A percentile compares a stretch with the other conserved stretches of the same genome.
These are phyloP conservation scores for Penicillium sp. DNA, from an alignment of 2,329 filamentous ascomycete species.

Conservation along the genomic window DNA sequence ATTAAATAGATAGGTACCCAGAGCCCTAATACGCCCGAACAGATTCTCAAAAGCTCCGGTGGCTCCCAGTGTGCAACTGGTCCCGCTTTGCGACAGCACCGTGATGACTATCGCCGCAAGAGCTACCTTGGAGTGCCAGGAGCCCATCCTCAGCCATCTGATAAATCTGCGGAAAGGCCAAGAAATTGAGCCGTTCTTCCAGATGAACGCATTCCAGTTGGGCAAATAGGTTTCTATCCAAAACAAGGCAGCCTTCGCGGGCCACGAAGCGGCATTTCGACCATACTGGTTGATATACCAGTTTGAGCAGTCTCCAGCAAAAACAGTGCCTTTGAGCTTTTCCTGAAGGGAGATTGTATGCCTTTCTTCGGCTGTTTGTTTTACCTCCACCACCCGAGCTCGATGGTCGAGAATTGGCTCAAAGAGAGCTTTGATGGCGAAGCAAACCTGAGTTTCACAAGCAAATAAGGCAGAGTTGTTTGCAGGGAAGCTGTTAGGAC, in stretches of 20 bases:
- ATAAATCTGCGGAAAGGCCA: too few species aligned
- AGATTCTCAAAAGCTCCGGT: too few species aligned
- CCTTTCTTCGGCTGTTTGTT: conserved; percentile 27
- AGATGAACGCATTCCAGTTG: too few species aligned
- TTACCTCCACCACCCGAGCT: conserved; percentile 29
- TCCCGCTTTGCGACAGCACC: too few species aligned
- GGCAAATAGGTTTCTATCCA: too few species aligned
- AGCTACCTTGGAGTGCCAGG: too few species aligned
- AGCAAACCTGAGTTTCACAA: conserved; percentile 36
- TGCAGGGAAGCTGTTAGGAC: conserved; percentile 34
- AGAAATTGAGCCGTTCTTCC: too few species aligned
- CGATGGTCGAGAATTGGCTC: conserved; percentile 37
- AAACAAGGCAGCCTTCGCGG: neutral
- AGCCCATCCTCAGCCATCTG: too few species aligned
- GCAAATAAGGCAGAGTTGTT: conserved; percentile 39
- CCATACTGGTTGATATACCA: conserved; percentile 48
- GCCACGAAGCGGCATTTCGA: conserved; percentile 45
- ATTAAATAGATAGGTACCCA: too few species aligned
- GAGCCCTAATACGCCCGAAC: too few species aligned
- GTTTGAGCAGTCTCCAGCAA: conserved; percentile 44
- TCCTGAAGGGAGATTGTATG: conserved; percentile 36
- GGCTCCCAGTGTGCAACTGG: too few species aligned
- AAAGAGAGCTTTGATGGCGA: conserved; percentile 33
- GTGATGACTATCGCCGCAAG: too few species aligned
- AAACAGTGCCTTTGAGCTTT: conserved; percentile 39